These are phyloP conservation scores for Spathaspora boniae DNA, from an alignment of 805 yeast species.

Conservation along the genomic window DNA sequence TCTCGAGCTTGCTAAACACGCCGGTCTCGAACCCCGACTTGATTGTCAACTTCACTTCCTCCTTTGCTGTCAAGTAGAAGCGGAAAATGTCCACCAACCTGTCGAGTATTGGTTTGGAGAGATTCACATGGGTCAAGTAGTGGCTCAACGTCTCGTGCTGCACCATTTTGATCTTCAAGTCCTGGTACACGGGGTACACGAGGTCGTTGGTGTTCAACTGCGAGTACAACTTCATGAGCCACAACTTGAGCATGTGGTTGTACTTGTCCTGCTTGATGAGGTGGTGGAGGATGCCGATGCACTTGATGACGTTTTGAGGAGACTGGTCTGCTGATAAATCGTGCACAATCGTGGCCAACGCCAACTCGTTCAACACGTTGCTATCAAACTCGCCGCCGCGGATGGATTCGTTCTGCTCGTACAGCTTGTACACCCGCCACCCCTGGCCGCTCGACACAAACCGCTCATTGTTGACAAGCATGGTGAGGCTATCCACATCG, in stretches of 20 bases:
- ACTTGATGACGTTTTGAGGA: conserved; percentile 25
- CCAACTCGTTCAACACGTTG: conserved; percentile 63
- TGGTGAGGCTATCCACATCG: conserved; percentile 16
- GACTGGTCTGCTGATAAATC: conserved; percentile 19
- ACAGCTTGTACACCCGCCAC: conserved; percentile 22
- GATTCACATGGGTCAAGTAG: conserved; percentile 40
- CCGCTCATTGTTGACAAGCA: conserved; percentile 44
- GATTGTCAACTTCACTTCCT: conserved; percentile 48
- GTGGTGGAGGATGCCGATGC: conserved; percentile 56
- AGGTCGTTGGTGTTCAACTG: conserved; percentile 50
- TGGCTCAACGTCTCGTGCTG: conserved; percentile 71
- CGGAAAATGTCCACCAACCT: conserved; percentile 30
- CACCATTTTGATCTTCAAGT: conserved; percentile 64
- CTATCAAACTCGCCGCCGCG: conserved; percentile 56
- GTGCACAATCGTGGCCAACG: conserved; percentile 49
- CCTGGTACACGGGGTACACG: conserved; percentile 49
- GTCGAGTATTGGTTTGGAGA: conserved; percentile 39
- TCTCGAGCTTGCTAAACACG: conserved; percentile 63
- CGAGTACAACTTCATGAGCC: conserved; percentile 66
- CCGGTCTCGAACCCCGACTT: conserved; percentile 53
- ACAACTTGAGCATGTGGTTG: conserved; percentile 67
- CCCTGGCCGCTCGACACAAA: conserved; percentile 22
- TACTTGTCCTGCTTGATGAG: conserved; percentile 56
- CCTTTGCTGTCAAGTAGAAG: conserved; percentile 53
- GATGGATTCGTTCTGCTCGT: conserved; percentile 26